phyloP scores from a whole-genome alignment of 306 rosid genomes.

The Benincasa hispida region DNA sequence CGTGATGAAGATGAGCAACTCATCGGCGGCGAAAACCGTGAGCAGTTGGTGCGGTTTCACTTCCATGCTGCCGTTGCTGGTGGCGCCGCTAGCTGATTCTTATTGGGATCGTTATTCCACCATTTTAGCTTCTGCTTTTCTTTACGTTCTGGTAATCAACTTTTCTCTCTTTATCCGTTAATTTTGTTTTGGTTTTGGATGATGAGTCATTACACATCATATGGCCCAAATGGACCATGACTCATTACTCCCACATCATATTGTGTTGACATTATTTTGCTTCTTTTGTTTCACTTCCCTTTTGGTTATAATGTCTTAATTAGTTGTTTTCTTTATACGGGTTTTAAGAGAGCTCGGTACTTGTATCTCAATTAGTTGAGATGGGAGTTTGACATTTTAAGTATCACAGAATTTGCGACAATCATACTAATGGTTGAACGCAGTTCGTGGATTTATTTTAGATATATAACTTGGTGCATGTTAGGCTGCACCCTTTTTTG shows the following conservation, averaged over 20 bases:
- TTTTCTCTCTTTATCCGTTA: not conserved
- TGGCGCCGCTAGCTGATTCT: slow-evolving; percentile 79
- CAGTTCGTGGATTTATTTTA: too few relatives aligned
- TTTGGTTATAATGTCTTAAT: not conserved
- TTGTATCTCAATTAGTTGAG: not conserved
- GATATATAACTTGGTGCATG: too few relatives aligned
- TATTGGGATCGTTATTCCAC: slow-evolving; percentile 71
- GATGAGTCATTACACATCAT: not conserved
- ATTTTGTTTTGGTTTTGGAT: not conserved
- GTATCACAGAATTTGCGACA: too few relatives aligned
- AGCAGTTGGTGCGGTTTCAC: slow-evolving; percentile 84
- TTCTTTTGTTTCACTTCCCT: too few relatives aligned
- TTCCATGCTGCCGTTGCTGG: slow-evolving; percentile 68
- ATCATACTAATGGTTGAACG: too few relatives aligned
- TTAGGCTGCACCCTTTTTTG: too few relatives aligned
- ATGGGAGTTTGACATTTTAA: not conserved
- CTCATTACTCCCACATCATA: not conserved
- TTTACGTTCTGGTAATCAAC: slow-evolving; percentile 45
- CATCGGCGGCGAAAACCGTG: slow-evolving; percentile 84
- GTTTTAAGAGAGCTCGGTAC: not conserved
- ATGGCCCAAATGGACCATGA: not conserved
- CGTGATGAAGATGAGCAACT: slow-evolving; percentile 66
- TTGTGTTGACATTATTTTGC: too few relatives aligned
- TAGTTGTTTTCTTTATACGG: not conserved
- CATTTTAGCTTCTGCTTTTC: slow-evolving; percentile 46